Base-by-base conservation (phyloP, 106 monocot genomes). In the Phalaenopsis equestris region DNA sequence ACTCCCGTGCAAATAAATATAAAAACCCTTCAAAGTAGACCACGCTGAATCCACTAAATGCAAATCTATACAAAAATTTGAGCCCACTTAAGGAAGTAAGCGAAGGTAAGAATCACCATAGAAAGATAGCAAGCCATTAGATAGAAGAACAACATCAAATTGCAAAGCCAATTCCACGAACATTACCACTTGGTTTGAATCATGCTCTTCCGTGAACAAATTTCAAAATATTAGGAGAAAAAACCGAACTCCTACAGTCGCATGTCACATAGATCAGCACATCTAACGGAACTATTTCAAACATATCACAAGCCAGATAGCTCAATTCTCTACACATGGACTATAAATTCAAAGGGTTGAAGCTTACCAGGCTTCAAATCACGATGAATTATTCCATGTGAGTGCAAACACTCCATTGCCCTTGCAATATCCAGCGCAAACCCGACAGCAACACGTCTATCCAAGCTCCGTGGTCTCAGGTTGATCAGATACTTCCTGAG, bases 381-480 rank as follows among this genome's bases (percentile, higher is more conserved):
- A 15, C 98, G 92, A 79, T 98, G 98, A 83, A 98, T 98, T 81
- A 98, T 98, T 79, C 91, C 98, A 78, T 98, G 98, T 23, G 98
- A 86, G 81, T 98, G 98, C 79, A 98, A 88, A 83, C 94, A 98
- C 46, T 98, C 98, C 92, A 98, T 94, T n/a, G 98, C 98, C 56
- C 98, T 82, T 24, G 90, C 86, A 55, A 98, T 93, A 79, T 98
- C 98, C 76, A 98, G 82, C 0, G 98, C 98, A 68, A 92, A 98
- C 7, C 90, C 98, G 30, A 92, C 84, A 0, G 92, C 98, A 23
- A 91, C 85, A 19, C 90, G 87, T 24, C 83, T 82, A 55, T 98
- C 98, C 84, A 98, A 80, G 78, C 84, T 84, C 75, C 86, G 79
- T 5, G 98, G 98, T 82, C 98, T 86, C 84, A 89, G 49, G 82